Conservation (phyloP, 2,329 filamentous ascomycete genomes). For the Fusarium sp. region DNA sequence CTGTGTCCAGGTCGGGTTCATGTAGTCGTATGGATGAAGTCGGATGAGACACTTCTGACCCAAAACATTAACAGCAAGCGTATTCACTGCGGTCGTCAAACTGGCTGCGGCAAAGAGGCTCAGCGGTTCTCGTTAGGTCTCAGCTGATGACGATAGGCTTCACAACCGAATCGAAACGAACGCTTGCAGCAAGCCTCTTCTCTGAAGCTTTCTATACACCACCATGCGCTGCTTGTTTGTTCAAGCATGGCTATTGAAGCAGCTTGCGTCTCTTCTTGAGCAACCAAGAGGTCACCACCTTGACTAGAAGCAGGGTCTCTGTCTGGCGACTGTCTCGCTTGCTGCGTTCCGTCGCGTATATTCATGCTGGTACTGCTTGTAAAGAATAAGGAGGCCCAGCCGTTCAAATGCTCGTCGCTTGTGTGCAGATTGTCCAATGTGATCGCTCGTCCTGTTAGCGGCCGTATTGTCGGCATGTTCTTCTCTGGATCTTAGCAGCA, state of each 20-base stretch:
- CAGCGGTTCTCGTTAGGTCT: too few relatives aligned
- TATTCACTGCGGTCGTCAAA: background rate
- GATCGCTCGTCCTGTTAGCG: rapidly evolving
- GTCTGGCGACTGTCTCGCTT: background rate
- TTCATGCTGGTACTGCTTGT: too few relatives aligned
- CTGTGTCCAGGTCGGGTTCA: rapidly evolving
- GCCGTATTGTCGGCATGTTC: background rate
- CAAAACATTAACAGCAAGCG: rapidly evolving
- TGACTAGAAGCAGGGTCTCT: background rate
- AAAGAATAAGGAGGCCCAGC: background rate
- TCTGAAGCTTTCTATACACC: rapidly evolving
- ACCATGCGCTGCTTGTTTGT: background rate
- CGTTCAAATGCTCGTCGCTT: rapidly evolving
- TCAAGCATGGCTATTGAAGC: rapidly evolving
- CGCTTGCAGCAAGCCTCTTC: background rate
- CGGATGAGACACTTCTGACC: background rate
- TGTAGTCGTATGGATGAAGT: background rate
- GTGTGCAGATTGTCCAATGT: rapidly evolving
- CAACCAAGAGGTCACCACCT: background rate
- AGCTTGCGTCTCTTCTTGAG: background rate
- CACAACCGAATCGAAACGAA: rapidly evolving
- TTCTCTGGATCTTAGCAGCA: background rate
- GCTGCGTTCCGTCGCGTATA: too few relatives aligned
- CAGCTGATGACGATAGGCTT: background rate
- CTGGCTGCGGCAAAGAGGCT: rapidly evolving